Base-by-base conservation (phyloP, 2,329 filamentous ascomycete species). In the Ceratocystiopsis sp. region DNA sequence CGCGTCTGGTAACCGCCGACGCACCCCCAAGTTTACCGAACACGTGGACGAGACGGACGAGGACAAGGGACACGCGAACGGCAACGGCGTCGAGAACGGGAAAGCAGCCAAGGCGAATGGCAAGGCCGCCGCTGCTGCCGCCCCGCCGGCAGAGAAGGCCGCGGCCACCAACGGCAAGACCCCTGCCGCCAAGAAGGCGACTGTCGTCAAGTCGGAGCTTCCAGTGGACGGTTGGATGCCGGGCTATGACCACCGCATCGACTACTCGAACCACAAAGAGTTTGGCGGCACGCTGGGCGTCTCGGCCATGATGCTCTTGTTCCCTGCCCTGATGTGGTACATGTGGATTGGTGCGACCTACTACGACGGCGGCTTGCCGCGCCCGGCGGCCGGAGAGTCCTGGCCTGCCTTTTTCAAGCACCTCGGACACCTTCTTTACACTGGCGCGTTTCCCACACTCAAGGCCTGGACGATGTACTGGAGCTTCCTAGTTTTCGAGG, bases 321-420 rank as follows among this genome's bases (percentile, higher is more conserved):
- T 96, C 62, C 91, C 91, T n/a, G 49, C 79, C 35, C 72, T 98
- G 53, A 96, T 96, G 89, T 95, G 84, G 73, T 96, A 95, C 66
- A 94, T 98, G 87, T 96, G 87, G 87, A 79, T 93, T 60, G 91
- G 91, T 41, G 83, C 89, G 33, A 87, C 80, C 41, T 94, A 89
- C 65, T 98, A 95, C 64, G 68, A 85, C 57, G 89, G 89, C 52
- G 78, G 82, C 49, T 68, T 93, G 42, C 91, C 91, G 15, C 63
- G 66, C 37, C 82, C 76, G 1, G 63, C 64, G 2, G 58, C 73
- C 37, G 81, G 73, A 37, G 71, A 93, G 66, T 78, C 69, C 52
- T 74, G 75, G 57, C 51, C 56, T 13, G 78, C 89, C 16, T 96
- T 95, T 58, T 68, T 73, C 43, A 61, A 67, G 45, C 78, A 93